Percentiles rank a stretch among this genome's conserved stretches.
These are phyloP conservation scores for Pyrrhoderma lamaoense DNA, from an alignment of 1,284 basidiomycete species.

Conservation along the genomic window DNA sequence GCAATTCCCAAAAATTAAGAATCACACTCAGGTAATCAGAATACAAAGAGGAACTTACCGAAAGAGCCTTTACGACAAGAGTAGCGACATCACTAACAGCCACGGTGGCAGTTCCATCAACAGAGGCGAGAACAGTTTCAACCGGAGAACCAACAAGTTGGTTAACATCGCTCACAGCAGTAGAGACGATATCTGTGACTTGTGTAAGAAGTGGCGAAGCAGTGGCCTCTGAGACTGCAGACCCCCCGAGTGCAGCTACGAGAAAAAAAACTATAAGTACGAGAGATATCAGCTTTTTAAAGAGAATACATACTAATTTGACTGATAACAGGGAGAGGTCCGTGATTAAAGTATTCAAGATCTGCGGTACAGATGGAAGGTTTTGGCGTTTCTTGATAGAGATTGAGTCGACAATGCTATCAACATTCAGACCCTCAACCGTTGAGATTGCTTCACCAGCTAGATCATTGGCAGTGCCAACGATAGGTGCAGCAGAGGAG, in stretches of 20 bases:
- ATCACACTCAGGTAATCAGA: no score
- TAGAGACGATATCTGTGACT: constrained; percentile 28
- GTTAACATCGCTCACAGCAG: constrained; percentile 28
- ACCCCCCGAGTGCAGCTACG: no score
- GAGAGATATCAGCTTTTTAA: neutral
- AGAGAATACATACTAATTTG: constrained; percentile 28
- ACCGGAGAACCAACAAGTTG: constrained; percentile 29
- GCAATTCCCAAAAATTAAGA: no score
- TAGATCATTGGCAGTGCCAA: neutral
- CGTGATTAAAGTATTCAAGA: constrained; percentile 23
- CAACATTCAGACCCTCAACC: neutral
- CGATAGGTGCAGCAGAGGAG: constrained; percentile 25
- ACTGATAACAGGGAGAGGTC: constrained; percentile 23
- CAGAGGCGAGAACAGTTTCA: constrained; percentile 28
- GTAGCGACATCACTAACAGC: constrained; percentile 27
- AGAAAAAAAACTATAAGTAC: no score
- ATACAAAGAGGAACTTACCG: constrained; percentile 20
- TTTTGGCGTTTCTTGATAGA: constrained; percentile 15
- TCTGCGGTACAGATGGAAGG: constrained; percentile 21
- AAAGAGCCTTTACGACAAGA: constrained; percentile 26
- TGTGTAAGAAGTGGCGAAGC: constrained; percentile 26
- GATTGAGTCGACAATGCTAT: neutral
- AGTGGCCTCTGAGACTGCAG: constrained; percentile 23
- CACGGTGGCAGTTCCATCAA: constrained; percentile 26
- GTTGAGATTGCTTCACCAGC: neutral